Base-by-base conservation (phyloP, 2,329 filamentous ascomycete species). In the Stenocarpella maydis region DNA sequence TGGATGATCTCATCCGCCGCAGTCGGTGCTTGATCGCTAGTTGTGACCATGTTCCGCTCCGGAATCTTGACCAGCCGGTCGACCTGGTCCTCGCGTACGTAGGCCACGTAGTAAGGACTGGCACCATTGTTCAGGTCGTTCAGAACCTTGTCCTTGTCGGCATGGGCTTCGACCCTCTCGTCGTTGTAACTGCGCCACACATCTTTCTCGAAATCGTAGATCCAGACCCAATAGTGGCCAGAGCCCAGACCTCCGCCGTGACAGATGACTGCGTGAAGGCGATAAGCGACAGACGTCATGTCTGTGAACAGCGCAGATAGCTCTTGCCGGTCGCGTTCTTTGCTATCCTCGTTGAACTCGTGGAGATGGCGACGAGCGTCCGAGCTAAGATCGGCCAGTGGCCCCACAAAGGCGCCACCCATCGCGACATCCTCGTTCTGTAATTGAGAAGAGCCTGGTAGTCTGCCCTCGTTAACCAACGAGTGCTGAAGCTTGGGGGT, bases 171-270 rank as follows among this genome's bases (percentile, higher is more conserved):
- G 28, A 99, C 94, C 19, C 86, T 86, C 66, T 91, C 91, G 76
- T 99, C 96, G 77, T 99, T 99, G 84, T 98, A 99, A 76, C 93
- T 94, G 69, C 94, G 91, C 95, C 96, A 99, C 24, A 95, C 84
- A 43, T 90, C 82, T 55, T 89, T 87, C 73, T 91, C 87, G 78
- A 97, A 97, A 81, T 98, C 96, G 76, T 90, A 92, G 72, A 99
- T 97, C 87, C 95, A 98, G 53, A 98, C 94, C 91, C 94, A 98
- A 81, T 98, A 99, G 79, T 99, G 96, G 0, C 96, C 96, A 54
- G 91, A 91, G 53, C 85, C 87, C 49, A 91, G 86, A 34, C 85
- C 84, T 39, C 93, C 93, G 24, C 92, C 90, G 78, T 99, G 96
- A 75, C 97, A 95, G 76, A 99, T 97, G 39, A 98, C 92, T 0